Evolutionary conservation across 306 rosid species (phyloP).

Genomic region (Ochetophila trinervis): DNA sequence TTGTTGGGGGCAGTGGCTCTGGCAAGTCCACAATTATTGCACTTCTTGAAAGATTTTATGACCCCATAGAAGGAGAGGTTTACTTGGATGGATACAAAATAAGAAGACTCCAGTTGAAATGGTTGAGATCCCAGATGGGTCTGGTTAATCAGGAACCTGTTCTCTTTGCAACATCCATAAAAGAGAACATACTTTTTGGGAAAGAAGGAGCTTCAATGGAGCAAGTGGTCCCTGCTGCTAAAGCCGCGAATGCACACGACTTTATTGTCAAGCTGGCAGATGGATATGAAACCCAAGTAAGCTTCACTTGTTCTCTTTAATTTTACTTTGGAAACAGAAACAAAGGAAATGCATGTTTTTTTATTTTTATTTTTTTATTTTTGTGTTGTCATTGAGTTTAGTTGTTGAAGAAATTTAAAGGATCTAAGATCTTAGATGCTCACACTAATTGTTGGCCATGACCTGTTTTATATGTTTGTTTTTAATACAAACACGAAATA

Average conservation of each 20-base stretch:
- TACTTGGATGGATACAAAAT: slow-evolving; percentile 74
- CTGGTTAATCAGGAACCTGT: slow-evolving; percentile 89
- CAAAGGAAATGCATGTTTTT: too few relatives aligned
- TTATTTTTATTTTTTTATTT: background rate
- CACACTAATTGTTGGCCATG: too few relatives aligned
- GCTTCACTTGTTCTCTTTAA: slow-evolving; percentile 19
- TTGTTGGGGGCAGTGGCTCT: slow-evolving; percentile 88
- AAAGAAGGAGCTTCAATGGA: slow-evolving; percentile 89
- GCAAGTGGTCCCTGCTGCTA: slow-evolving; percentile 61
- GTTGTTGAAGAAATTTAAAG: background rate
- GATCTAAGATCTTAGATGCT: too few relatives aligned
- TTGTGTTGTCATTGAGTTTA: too few relatives aligned
- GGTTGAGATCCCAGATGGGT: slow-evolving; percentile 86
- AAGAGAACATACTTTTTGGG: slow-evolving; percentile 77
- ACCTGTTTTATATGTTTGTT: too few relatives aligned
- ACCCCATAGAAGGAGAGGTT: slow-evolving; percentile 74
- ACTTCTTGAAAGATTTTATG: slow-evolving; percentile 84
- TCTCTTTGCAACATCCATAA: slow-evolving; percentile 85
- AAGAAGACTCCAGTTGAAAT: slow-evolving; percentile 66
- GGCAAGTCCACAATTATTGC: slow-evolving; percentile 85
- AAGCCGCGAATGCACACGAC: slow-evolving; percentile 87
- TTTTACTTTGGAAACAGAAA: background rate
- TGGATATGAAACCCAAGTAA: slow-evolving; percentile 92
- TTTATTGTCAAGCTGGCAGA: slow-evolving; percentile 72
- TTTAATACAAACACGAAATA: too few relatives aligned